Evolutionary conservation across 345 rosid genomes (phyloP).

Genomic region (Luvunga scandens): DNA sequence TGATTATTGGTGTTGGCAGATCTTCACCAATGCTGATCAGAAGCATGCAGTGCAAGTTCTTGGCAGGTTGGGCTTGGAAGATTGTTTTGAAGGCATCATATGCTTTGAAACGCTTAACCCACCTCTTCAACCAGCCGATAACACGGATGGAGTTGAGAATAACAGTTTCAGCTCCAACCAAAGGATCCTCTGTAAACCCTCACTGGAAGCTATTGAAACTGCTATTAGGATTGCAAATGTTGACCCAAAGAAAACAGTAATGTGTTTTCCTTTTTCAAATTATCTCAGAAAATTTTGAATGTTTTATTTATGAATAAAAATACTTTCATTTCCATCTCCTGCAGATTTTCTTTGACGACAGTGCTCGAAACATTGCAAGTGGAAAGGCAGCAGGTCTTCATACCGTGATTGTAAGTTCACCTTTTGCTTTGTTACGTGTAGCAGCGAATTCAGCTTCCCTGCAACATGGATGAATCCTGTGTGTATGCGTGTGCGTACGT

Average conservation of each 20-base stretch:
- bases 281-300: background rate
- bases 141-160: conserved; percentile 23
- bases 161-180: conserved; percentile 16
- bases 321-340: background rate
- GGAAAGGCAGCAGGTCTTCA: conserved; percentile 76
- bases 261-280: background rate
- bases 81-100: conserved; percentile 76
- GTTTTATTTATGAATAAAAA: background rate
- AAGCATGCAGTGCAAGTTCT: conserved; percentile 51
- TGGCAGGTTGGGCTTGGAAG: conserved; percentile 57
- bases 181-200: conserved; percentile 67
- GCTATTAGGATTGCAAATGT: conserved; percentile 58
- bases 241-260: conserved; percentile 75
- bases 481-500: too few species aligned
- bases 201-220: conserved; percentile 58
- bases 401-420: conserved; percentile 58
- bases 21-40: conserved; percentile 79
- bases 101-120: conserved; percentile 87
- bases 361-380: conserved; percentile 71
- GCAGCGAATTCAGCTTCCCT: background rate
- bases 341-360: conserved; percentile 89
- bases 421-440: background rate
- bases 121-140: conserved; percentile 19
- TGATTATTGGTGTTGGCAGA: conserved; percentile 31
- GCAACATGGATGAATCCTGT: background rate